These are phyloP conservation scores for Lodderomyces pseudojiufengensis DNA, from an alignment of 1,139 yeast species.

Conservation along the genomic window DNA sequence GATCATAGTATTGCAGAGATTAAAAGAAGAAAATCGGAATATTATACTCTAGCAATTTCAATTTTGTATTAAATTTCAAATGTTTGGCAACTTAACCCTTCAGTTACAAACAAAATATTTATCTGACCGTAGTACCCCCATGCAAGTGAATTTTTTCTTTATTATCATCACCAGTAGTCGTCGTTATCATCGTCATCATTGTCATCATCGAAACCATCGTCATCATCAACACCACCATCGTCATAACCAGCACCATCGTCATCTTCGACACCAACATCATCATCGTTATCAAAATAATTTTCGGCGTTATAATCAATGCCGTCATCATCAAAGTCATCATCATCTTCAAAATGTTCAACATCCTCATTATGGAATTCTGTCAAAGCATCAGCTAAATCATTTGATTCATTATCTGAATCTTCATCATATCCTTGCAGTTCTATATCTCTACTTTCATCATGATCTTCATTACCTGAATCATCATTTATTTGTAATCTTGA, in stretches of 20 bases:
- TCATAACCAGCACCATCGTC: not conserved
- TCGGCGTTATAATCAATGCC: conserved; percentile 3
- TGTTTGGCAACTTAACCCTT: no score
- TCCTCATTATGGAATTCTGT: conserved; percentile 3
- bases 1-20: no score
- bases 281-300: not conserved
- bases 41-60: no score
- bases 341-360: conserved; percentile 1
- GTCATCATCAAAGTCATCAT: no score
- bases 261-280: not conserved
- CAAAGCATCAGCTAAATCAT: conserved; percentile 3
- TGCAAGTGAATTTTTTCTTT: not conserved
- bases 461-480: not conserved
- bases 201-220: conserved; percentile 2
- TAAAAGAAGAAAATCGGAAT: no score
- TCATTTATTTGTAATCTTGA: not conserved
- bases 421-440: no score
- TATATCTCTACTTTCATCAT: conserved; percentile 8
- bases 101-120: no score
- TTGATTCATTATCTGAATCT: not conserved
- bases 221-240: conserved; percentile 3
- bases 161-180: not conserved
- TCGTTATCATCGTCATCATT: not conserved
- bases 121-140: no score
- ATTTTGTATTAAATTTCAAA: no score